Percentiles rank a stretch among this genome's conserved stretches.
phyloP scores from a whole-genome alignment of 2,329 filamentous ascomycete species.

The Fusarium anthophilum region DNA sequence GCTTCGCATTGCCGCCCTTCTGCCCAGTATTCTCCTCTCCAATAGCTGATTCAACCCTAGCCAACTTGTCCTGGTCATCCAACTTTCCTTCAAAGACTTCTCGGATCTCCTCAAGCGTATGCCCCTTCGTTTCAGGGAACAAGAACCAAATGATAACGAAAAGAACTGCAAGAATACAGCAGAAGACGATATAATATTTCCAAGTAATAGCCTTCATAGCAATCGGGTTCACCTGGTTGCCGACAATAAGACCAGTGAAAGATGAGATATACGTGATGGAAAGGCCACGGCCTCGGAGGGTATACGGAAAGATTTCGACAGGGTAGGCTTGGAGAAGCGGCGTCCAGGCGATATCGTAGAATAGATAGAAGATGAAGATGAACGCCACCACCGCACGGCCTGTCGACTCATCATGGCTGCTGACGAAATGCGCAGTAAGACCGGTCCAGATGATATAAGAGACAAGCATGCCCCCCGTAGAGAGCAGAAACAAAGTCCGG shows the following conservation, averaged over 20 bases:
- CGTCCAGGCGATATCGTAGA: constrained; percentile 49
- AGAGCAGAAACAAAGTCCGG: constrained; percentile 50
- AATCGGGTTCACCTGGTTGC: constrained; percentile 53
- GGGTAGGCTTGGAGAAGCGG: constrained; percentile 46
- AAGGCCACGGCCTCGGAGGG: constrained; percentile 32
- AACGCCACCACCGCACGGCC: constrained; percentile 47
- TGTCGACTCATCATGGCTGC: constrained; percentile 28
- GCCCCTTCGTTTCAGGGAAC: constrained; percentile 47
- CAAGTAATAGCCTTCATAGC: constrained; percentile 50
- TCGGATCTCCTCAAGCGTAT: constrained; percentile 44
- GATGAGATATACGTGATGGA: constrained; percentile 30
- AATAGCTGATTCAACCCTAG: background rate
- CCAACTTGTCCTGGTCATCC: background rate
- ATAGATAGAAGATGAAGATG: constrained; percentile 52
- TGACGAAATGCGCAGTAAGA: constrained; percentile 33
- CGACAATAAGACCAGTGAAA: constrained; percentile 43
- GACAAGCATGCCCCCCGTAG: constrained; percentile 49
- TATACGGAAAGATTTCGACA: constrained; percentile 41
- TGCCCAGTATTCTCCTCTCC: background rate
- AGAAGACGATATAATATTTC: constrained; percentile 54
- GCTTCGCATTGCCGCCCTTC: background rate
- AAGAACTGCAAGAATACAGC: constrained; percentile 47
- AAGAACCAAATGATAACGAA: constrained; percentile 51
- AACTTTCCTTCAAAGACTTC: constrained; percentile 42
- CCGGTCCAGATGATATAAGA: constrained; percentile 47